Conservation (phyloP, 768 basidiomycete species). For the Boletus pseudo-olivaceus region DNA sequence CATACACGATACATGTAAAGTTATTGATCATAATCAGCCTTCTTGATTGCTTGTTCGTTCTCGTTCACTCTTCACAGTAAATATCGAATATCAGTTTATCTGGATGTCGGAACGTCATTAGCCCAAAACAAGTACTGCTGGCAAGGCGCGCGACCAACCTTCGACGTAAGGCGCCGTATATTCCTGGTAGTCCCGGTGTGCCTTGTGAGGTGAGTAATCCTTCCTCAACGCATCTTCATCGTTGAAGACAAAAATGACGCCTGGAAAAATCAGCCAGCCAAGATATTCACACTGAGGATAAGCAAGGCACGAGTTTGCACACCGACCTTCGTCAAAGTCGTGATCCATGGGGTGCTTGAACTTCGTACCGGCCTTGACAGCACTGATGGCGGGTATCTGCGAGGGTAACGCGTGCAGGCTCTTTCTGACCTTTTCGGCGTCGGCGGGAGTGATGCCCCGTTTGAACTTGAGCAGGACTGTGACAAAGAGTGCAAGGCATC, state of each 20-base stretch:
- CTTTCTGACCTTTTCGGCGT: constrained; percentile 1
- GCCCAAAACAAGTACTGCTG: background rate
- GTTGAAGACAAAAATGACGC: constrained; percentile 23
- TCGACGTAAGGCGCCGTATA: constrained; percentile 10
- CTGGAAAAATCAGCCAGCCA: constrained; percentile 2
- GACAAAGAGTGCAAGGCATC: background rate
- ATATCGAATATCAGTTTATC: constrained; percentile 25
- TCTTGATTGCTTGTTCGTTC: background rate
- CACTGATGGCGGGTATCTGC: constrained; percentile 17
- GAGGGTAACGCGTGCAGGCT: constrained; percentile 9
- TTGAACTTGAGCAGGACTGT: constrained; percentile 27
- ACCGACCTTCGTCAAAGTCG: constrained; percentile 23
- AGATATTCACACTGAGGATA: background rate
- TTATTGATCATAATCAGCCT: background rate
- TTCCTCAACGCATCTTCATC: constrained; percentile 10
- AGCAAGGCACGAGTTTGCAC: background rate
- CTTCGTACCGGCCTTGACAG: constrained; percentile 9
- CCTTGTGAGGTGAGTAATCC: constrained; percentile 12
- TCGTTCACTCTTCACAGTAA: constrained; percentile 9
- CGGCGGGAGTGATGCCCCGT: constrained; percentile 7
- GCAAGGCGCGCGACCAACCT: constrained; percentile 9
- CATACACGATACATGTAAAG: constrained; percentile 3
- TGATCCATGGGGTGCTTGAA: constrained; percentile 19
- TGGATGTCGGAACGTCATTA: background rate
- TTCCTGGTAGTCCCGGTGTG: constrained; percentile 9